Conservation (phyloP, 1,284 basidiomycete species). For the Boletus holoroseus region DNA sequence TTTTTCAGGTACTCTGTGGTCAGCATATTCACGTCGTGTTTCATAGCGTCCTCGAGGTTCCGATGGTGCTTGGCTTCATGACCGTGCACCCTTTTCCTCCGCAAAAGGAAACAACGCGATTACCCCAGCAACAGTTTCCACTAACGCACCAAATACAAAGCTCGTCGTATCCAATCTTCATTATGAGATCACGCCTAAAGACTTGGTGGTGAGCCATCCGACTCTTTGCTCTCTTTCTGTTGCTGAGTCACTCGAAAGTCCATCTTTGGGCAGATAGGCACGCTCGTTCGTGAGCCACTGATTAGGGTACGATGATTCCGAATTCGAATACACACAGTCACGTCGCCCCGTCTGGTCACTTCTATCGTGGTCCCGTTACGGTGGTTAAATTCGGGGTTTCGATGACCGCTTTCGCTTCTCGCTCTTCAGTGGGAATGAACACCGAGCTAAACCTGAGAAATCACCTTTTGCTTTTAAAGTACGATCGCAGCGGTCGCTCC, state of each 20-base stretch:
- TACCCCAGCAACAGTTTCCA: constrained; percentile 25
- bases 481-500: constrained; percentile 93
- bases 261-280: constrained; percentile 91
- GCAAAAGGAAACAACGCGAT: constrained; percentile 26
- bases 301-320: constrained; percentile 88
- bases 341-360: constrained; percentile 33
- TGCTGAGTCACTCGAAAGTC: constrained; percentile 42
- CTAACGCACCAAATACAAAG: constrained; percentile 46
- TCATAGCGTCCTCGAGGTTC: constrained; percentile 33
- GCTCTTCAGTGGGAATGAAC: constrained; percentile 33
- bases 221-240: not conserved
- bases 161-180: constrained; percentile 86
- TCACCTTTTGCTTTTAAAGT: constrained; percentile 56
- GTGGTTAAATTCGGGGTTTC: constrained; percentile 28
- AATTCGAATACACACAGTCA: constrained; percentile 49
- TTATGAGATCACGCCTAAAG: constrained; percentile 87
- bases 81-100: constrained; percentile 52
- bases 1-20: not conserved
- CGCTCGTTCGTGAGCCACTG: constrained; percentile 83
- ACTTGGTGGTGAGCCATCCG: constrained; percentile 66
- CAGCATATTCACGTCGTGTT: not conserved
- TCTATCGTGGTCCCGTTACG: constrained; percentile 28
- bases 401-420: constrained; percentile 41
- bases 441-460: constrained; percentile 32
- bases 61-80: constrained; percentile 67